Evolutionary conservation across 1,284 basidiomycete genomes (phyloP), one percentile per base, ranked within the genome.

Genomic region (Ustilago shanxiensis): DNA sequence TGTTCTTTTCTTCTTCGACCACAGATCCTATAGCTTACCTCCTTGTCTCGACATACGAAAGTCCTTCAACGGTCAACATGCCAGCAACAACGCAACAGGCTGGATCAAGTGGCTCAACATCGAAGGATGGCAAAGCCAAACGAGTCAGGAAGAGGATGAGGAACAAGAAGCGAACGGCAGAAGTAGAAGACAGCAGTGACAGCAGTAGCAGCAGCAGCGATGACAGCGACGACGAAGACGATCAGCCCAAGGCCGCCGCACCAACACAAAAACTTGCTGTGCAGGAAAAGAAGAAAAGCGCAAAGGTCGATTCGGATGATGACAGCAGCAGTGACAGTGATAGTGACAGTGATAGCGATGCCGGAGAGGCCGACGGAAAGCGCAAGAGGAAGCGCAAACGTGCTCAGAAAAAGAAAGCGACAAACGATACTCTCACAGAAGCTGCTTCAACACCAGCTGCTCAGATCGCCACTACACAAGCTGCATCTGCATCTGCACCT

Each of bases 371-470:
- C 10, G 69, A 64, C 29, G 74, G 50, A 4, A 77, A 77, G 50
- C 66, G 70, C 31, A 77, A 77, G 53, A 58, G 75, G 28, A 77
- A 77, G 66, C 66, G 75, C 3, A 77, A 77, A 55, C 62, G 75
- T 58, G 61, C 20, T 28, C 28, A 28, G 20, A 77, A 72, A 39
- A 73, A 65, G 47, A 63, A 66, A 53, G 6, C 56, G 4, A 24
- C 44, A 22, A 50, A 63, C 2, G 62, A 51, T 0, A 7, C 31
- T 7, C 3, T 45, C 10, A 35, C 22, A 18, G 47, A 63, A 3
- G 0, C 37, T 2, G 20, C 61, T n/a, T 8, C 55, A n/a, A n/a
- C 58, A 16, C 13, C 59, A 20, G 47, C 53, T 51, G 14, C 28
- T n/a, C n/a, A n/a, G n/a, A n/a, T n/a, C n/a, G 24, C 9, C 51